Percentiles rank a stretch among this genome's conserved stretches.
phyloP scores from a whole-genome alignment of 805 yeast genomes.

The Nakazawaea wyomingensis region DNA sequence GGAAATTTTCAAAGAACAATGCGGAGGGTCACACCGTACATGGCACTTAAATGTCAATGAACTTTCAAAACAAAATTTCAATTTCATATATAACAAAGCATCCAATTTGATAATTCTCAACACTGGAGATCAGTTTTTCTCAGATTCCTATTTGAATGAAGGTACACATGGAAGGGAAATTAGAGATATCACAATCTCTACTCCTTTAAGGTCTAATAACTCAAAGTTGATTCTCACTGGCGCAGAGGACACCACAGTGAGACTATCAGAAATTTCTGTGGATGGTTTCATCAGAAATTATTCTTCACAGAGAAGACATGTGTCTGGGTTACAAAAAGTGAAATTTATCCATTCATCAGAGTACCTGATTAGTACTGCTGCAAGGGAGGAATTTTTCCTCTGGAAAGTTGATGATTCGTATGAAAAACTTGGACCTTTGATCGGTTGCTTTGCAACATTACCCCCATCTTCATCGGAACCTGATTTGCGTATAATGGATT shows the following conservation, averaged over 20 bases:
- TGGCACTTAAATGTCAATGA: constrained; percentile 52
- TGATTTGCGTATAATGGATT: constrained; percentile 88
- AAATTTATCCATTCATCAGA: constrained; percentile 44
- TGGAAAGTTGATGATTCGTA: constrained; percentile 55
- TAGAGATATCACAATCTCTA: constrained; percentile 60
- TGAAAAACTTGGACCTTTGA: constrained; percentile 34
- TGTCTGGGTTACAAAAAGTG: constrained; percentile 81
- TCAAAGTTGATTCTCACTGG: constrained; percentile 60
- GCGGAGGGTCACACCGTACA: constrained; percentile 90
- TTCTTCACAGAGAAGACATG: constrained; percentile 74
- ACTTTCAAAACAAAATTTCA: constrained; percentile 22
- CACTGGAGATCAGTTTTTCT: constrained; percentile 17
- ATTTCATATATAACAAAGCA: constrained; percentile 57
- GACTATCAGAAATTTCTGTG: constrained; percentile 38
- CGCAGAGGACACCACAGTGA: constrained; percentile 82
- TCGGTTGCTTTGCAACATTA: constrained; percentile 45
- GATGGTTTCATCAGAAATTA: constrained; percentile 41
- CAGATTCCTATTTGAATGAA: constrained; percentile 31
- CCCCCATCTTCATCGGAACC: constrained; percentile 57
- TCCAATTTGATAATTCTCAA: constrained; percentile 39
- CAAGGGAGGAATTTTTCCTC: constrained; percentile 80
- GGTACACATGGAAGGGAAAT: constrained; percentile 94
- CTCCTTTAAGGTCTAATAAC: constrained; percentile 21
- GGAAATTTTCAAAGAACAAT: constrained; percentile 63
- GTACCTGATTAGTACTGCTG: constrained; percentile 55